A percentile compares a stretch with the other conserved stretches of the same genome.
Conservation (phyloP, 805 yeast species). For the Tetrapisispora pingtungensis region DNA sequence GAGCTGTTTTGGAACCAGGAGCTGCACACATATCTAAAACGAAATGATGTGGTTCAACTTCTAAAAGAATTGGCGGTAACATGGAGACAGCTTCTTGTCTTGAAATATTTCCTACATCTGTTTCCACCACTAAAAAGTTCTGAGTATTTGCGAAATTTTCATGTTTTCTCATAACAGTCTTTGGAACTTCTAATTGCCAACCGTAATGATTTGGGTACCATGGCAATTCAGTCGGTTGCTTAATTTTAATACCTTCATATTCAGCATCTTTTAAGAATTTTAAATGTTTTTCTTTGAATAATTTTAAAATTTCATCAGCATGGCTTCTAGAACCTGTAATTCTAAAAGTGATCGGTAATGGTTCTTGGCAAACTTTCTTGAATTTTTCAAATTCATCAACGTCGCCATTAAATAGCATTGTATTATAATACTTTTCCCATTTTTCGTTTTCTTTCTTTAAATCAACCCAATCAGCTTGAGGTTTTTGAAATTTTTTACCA, state of each 20-base stretch:
- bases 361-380: constrained; percentile 64
- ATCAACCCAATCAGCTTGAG: constrained; percentile 49
- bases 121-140: constrained; percentile 83
- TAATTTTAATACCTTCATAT: constrained; percentile 59
- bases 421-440: constrained; percentile 80
- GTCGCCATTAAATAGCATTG: constrained; percentile 48
- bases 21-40: constrained; percentile 98
- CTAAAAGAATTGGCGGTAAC: constrained; percentile 93
- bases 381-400: constrained; percentile 73
- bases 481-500: constrained; percentile 23
- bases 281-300: constrained; percentile 67
- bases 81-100: constrained; percentile 97
- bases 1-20: constrained; percentile 97
- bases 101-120: constrained; percentile 91
- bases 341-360: constrained; percentile 87
- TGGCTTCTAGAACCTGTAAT: constrained; percentile 84
- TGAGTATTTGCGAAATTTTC: constrained; percentile 79
- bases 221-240: constrained; percentile 63
- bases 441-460: constrained; percentile 62
- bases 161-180: constrained; percentile 80
- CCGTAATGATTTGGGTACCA: constrained; percentile 86
- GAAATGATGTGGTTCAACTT: constrained; percentile 80
- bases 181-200: constrained; percentile 90
- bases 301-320: constrained; percentile 64
- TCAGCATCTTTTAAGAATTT: constrained; percentile 53